These are phyloP conservation scores for Nicotiana obtusifolia DNA, from an alignment of 257 asterid species.

Conservation along the genomic window DNA sequence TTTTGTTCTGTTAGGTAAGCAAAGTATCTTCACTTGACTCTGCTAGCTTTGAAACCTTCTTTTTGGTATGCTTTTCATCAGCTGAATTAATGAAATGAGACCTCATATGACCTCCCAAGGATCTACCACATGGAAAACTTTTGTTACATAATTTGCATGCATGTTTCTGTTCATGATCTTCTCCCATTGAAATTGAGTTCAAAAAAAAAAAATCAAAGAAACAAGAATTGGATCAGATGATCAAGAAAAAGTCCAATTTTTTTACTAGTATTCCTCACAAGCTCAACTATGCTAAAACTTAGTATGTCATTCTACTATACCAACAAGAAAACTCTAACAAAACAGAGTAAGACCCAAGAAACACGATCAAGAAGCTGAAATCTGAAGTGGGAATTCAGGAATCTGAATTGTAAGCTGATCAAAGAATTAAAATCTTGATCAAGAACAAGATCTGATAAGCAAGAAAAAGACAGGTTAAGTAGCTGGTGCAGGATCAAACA, in stretches of 20 bases:
- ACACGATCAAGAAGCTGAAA: slow-evolving; percentile 11
- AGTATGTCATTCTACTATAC: slow-evolving; percentile 10
- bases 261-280: neutral
- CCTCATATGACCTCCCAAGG: slow-evolving; percentile 73
- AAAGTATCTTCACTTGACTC: slow-evolving; percentile 19
- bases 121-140: slow-evolving; percentile 46
- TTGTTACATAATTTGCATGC: slow-evolving; percentile 64
- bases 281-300: neutral
- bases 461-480: neutral
- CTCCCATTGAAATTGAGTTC: slow-evolving; percentile 24
- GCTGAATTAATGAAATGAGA: slow-evolving; percentile 52
- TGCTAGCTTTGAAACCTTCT: slow-evolving; percentile 22
- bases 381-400: slow-evolving; percentile 10
- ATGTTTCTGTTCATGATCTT: slow-evolving; percentile 33
- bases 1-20: slow-evolving; percentile 17
- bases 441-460: slow-evolving; percentile 23
- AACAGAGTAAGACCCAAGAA: slow-evolving; percentile 9
- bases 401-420: neutral
- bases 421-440: slow-evolving; percentile 6
- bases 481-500: no score
- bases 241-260: neutral
- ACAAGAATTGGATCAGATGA: slow-evolving; percentile 9
- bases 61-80: slow-evolving; percentile 24
- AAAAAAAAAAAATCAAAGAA: neutral
- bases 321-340: neutral